Conservation (phyloP, 2,329 filamentous ascomycete genomes). For the Fusarium sp. region DNA sequence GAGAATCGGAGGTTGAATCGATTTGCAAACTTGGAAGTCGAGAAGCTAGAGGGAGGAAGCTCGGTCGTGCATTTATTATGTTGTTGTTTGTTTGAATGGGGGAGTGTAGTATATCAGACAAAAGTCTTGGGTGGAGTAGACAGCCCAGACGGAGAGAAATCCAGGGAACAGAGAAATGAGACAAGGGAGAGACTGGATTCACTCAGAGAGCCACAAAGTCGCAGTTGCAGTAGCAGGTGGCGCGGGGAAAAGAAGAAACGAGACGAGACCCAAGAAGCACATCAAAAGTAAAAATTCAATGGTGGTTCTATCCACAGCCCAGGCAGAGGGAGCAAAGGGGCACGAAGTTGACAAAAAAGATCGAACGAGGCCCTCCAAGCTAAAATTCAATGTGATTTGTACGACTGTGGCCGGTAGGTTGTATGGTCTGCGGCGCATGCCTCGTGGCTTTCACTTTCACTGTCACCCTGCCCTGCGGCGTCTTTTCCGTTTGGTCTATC, state of each 20-base stretch:
- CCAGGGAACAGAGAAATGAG: slow-evolving; percentile 27
- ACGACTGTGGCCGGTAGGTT: background rate
- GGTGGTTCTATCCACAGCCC: background rate
- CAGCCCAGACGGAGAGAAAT: slow-evolving; percentile 8
- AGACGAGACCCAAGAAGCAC: slow-evolving; percentile 24
- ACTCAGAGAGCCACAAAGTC: slow-evolving; percentile 18
- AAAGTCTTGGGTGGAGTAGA: slow-evolving; percentile 10
- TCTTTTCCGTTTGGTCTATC: slow-evolving; percentile 31
- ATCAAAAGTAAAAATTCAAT: slow-evolving; percentile 21
- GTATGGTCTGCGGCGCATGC: background rate
- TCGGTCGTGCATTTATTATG: slow-evolving; percentile 1
- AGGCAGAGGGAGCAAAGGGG: background rate
- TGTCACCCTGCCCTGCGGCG: slow-evolving; percentile 13
- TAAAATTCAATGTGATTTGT: background rate
- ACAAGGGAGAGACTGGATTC: slow-evolving; percentile 27
- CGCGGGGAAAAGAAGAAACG: slow-evolving; percentile 23
- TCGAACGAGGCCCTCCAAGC: slow-evolving; percentile 24
- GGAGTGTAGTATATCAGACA: background rate
- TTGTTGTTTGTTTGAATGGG: slow-evolving; percentile 6
- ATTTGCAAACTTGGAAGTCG: slow-evolving; percentile 23
- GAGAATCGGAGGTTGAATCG: slow-evolving; percentile 19
- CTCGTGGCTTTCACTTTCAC: slow-evolving; percentile 15
- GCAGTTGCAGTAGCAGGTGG: slow-evolving; percentile 22
- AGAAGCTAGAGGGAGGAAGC: slow-evolving; percentile 19
- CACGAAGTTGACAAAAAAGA: slow-evolving; percentile 22